phyloP scores from a whole-genome alignment of 1,284 basidiomycete species.

The Takashimella koratensis region DNA sequence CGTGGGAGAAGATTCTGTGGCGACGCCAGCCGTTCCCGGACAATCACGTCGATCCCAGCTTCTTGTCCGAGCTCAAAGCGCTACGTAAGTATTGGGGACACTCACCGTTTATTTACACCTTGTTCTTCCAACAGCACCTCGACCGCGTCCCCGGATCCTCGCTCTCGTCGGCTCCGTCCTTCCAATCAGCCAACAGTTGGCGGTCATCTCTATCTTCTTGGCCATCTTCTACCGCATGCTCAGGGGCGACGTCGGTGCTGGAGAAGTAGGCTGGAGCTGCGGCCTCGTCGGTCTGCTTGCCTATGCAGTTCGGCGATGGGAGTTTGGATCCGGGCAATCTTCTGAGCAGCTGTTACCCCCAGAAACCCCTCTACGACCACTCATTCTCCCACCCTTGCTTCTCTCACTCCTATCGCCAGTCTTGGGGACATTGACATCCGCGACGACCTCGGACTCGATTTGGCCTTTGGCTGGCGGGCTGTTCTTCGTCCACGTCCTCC shows the following conservation, averaged over 20 bases:
- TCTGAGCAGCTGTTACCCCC: conserved; percentile 5
- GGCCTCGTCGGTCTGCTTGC: conserved; percentile 61
- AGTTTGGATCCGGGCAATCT: conserved; percentile 13
- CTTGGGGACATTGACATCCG: conserved; percentile 83
- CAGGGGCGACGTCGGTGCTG: conserved; percentile 62
- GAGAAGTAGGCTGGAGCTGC: conserved; percentile 65
- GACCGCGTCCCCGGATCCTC: conserved; percentile 54
- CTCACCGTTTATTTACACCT: not conserved
- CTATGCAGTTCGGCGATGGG: conserved; percentile 58
- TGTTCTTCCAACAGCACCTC: conserved; percentile 21
- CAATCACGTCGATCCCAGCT: conserved; percentile 75
- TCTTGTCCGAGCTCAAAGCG: conserved; percentile 69
- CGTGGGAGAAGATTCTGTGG: conserved; percentile 85
- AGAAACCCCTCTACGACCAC: conserved; percentile 32
- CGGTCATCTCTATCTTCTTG: conserved; percentile 75
- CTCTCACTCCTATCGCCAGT: conserved; percentile 88
- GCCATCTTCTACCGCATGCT: conserved; percentile 72
- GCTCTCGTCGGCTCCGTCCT: conserved; percentile 69
- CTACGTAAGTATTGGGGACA: conserved; percentile 77
- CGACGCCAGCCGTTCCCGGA: conserved; percentile 71
- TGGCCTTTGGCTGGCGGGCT: conserved; percentile 80
- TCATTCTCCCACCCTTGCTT: conserved; percentile 79
- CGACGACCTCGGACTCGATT: conserved; percentile 93
- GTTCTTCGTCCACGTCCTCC: conserved; percentile 60
- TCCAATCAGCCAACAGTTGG: conserved; percentile 79